Conservation (phyloP, 2,329 filamentous ascomycete species). For the Penicillium vulpinum region DNA sequence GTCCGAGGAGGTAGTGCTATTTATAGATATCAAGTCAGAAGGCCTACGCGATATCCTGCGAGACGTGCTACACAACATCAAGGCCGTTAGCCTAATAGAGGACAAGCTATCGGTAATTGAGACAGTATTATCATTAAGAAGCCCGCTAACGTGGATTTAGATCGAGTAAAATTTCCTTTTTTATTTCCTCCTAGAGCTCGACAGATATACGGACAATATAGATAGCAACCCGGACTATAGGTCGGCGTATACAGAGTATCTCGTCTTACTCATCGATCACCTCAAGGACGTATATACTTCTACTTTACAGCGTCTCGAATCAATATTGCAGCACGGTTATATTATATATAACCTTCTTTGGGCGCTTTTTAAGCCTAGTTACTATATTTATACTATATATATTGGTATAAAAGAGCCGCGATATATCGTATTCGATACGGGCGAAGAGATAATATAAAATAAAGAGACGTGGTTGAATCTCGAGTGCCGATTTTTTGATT, state of each 20-base stretch:
- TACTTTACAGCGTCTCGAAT: too few species aligned
- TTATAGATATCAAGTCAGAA: slow-evolving; percentile 35
- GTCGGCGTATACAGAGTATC: slow-evolving; percentile 11
- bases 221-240: slow-evolving; percentile 8
- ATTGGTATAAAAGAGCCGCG: slow-evolving; percentile 24
- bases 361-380: too few species aligned
- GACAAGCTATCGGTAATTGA: too few species aligned
- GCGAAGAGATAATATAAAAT: slow-evolving; percentile 22
- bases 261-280: slow-evolving; percentile 29
- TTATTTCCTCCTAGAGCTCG: slow-evolving; percentile 24
- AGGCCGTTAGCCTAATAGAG: slow-evolving; percentile 32
- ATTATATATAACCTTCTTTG: too few species aligned
- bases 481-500: slow-evolving; percentile 32
- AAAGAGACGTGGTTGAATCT: slow-evolving; percentile 26
- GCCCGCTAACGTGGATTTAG: too few species aligned
- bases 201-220: slow-evolving; percentile 13
- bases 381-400: slow-evolving; percentile 28
- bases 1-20: slow-evolving; percentile 24
- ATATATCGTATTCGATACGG: slow-evolving; percentile 23
- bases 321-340: too few species aligned
- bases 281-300: slow-evolving; percentile 26
- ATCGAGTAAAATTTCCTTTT: too few species aligned
- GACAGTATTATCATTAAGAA: too few species aligned
- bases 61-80: slow-evolving; percentile 32
- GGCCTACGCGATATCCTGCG: slow-evolving; percentile 32